Base-by-base conservation (phyloP, 1,284 basidiomycete species). In the Pseudomicrostroma phylloplanum region DNA sequence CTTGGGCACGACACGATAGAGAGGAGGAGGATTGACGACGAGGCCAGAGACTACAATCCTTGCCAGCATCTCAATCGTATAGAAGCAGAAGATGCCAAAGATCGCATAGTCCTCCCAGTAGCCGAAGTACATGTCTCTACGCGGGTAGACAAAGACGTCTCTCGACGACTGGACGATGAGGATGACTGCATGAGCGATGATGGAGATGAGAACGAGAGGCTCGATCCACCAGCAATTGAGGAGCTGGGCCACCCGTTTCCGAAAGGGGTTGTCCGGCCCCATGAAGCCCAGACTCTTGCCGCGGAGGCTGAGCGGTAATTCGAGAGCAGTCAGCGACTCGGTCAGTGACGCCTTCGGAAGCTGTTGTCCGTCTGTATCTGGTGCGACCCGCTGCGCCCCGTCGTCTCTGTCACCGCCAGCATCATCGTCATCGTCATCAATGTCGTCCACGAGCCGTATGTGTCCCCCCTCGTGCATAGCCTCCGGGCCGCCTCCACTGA, bases 21-120 rank as follows among this genome's bases (percentile, higher is more conserved):
- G 57, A 3, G 68, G 67, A n/a, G 76, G 76, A 9, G 93, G 92
- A 77, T 96, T 92, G 63, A 96, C 84, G 26, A 97, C 79, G 67
- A 98, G 85, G 17, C 94, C 94, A 12, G 90, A 92, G 26, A 94
- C 89, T 72, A 91, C 86, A 77, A 96, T 92, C 23, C 93, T 87
- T 48, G 90, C 90, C 65, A 90, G 83, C 59, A 90, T 86, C 82
- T 98, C 94, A 46, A 96, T 64, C 86, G 92, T 93, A 83, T 92
- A 97, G 67, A 91, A 72, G 68, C 86, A 81, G 80, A 97, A 97
- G 61, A 97, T 81, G 40, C 75, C 84, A 76, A 97, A 90, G 19
- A 97, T 82, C 21, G 84, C 86, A 73, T 86, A 88, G 79, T 97
- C 92, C 71, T 92, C 89, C 91, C 92, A 94, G 13, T 81, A 73